These are phyloP conservation scores for Caryopteris hybrid DNA, from an alignment of 305 asterid genomes.

Conservation along the genomic window DNA sequence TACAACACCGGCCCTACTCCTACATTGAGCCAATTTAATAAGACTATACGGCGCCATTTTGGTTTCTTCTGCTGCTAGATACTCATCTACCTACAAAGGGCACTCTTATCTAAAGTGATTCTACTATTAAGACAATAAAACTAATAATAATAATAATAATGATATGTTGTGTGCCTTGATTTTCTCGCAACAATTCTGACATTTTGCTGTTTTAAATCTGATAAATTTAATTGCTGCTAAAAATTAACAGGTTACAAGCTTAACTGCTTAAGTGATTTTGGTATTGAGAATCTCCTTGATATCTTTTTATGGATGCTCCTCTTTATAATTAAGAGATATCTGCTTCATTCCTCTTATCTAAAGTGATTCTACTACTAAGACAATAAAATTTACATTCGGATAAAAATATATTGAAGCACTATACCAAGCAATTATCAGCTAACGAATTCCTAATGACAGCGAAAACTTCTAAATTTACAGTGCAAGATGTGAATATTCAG, in stretches of 20 bases:
- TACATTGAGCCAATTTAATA: not conserved
- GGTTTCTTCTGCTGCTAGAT: not conserved
- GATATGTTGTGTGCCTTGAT: no score
- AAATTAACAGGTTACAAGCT: no score
- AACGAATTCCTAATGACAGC: not conserved
- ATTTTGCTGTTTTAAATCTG: no score
- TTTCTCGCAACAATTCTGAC: no score
- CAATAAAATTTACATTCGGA: not conserved
- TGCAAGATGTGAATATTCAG: not conserved
- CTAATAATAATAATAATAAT: no score
- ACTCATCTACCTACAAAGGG: not conserved
- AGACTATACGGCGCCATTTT: not conserved
- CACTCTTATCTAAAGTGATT: not conserved
- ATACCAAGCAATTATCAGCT: not conserved
- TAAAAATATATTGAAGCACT: not conserved
- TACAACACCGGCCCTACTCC: not conserved
- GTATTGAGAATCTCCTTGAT: no score
- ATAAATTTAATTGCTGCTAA: no score
- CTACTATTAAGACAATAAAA: not conserved
- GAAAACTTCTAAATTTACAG: not conserved
- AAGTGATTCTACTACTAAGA: not conserved
- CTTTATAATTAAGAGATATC: no score
- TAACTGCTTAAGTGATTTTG: no score
- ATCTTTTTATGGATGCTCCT: no score
- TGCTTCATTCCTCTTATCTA: no score